Base-by-base conservation (phyloP, 164 flowering plant genomes). In the Buxus sempervirens region DNA sequence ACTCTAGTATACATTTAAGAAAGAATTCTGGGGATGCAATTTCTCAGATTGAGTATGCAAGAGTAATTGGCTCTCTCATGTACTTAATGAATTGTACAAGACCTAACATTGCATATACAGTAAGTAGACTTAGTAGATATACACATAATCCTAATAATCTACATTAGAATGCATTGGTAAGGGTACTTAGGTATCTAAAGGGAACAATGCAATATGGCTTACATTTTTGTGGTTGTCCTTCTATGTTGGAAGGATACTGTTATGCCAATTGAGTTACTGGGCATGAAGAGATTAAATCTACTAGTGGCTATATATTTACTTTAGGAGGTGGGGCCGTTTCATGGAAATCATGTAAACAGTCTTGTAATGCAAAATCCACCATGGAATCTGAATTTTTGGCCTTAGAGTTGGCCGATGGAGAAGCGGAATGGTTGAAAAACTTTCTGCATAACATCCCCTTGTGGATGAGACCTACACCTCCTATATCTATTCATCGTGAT, bases 41-140 rank as follows among this genome's bases (percentile, higher is more conserved):
- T 0, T 18, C 56, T 20, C 71, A 68, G 51, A 2, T 24, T 21
- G 24, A 68, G 18, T 68, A 68, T 51, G 36, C 64, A 26, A 45
- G 53, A 13, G 27, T 68, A 25, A 59, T 59, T 60, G 64, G 58
- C 7, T 24, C 58, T 68, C 21, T 60, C 0, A 68, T 68, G 45
- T 68, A 49, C 51, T 48, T 60, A 14, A 60, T 59, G 58, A 48
- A 25, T 27, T 41, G 69, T 21, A 45, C 63, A 3, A 41, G 63
- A 22, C 56, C 56, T 12, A 38, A 67, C 28, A 58, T 67, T 14
- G 70, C 63, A 27, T 67, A 45, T 42, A 16, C 56, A 19, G 38
- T 67, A 13, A 41, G 55, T 27, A 68, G 24, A 60, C 54, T 68
- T 4, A 66, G 69, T 66, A 18, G 57, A 25, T 68, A 25, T 36